Percentiles rank a stretch among this genome's conserved stretches.
Conservation (phyloP, 2,329 filamentous ascomycete species). For the Diaporthe destruens region DNA sequence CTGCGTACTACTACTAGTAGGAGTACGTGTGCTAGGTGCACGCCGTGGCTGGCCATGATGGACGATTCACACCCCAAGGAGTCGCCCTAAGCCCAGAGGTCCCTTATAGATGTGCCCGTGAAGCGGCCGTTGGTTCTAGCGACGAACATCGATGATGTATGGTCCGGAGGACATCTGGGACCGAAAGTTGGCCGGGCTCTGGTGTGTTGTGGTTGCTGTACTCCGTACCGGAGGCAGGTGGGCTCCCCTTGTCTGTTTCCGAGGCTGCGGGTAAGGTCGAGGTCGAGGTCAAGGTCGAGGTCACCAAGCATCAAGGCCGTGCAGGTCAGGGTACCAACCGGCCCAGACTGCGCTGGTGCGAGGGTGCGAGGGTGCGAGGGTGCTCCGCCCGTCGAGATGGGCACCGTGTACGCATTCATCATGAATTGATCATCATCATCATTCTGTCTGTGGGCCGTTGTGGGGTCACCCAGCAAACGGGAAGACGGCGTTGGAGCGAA, state of each 20-base stretch:
- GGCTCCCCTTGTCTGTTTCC: too few species aligned
- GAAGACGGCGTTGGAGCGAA: slow-evolving; percentile 12
- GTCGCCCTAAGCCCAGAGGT: background rate
- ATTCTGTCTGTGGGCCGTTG: slow-evolving; percentile 29
- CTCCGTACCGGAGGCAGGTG: background rate
- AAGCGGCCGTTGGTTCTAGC: slow-evolving; percentile 22
- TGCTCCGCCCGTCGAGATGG: slow-evolving; percentile 22
- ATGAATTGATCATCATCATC: slow-evolving; percentile 26
- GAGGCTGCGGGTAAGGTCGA: background rate
- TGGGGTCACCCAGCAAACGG: slow-evolving; percentile 28
- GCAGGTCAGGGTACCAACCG: background rate
- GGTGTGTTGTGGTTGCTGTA: background rate
- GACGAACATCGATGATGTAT: slow-evolving; percentile 17
- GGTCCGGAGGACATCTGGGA: slow-evolving; percentile 10
- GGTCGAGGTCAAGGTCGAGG: background rate
- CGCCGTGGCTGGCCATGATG: background rate
- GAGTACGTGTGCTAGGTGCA: background rate
- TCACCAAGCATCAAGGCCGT: background rate
- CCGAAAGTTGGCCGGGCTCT: slow-evolving; percentile 8
- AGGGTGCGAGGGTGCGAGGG: background rate
- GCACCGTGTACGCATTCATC: background rate
- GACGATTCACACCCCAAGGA: slow-evolving; percentile 11
- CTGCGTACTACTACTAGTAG: too few species aligned
- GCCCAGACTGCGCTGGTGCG: slow-evolving; percentile 5
- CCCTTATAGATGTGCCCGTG: background rate